phyloP scores from a whole-genome alignment of 169 alveolate genomes.

The Cryptosporidium baileyi region DNA sequence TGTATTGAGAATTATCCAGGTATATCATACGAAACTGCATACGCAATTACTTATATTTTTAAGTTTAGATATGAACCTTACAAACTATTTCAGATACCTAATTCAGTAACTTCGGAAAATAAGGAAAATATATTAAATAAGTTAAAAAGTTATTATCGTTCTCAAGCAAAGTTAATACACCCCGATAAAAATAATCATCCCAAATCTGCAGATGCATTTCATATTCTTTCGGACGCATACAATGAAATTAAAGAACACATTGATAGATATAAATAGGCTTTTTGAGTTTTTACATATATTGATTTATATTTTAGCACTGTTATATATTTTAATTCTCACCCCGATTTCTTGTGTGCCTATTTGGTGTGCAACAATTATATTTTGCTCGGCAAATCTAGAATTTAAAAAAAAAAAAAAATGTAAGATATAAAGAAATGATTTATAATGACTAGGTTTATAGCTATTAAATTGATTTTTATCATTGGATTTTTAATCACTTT shows the following conservation, averaged over 20 bases:
- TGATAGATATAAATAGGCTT: neutral
- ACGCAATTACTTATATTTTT: conserved; percentile 25
- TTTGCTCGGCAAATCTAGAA: no score
- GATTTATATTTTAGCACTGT: conserved; percentile 14
- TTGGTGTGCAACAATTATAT: conserved; percentile 31
- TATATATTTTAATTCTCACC: no score
- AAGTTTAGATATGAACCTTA: conserved; percentile 29
- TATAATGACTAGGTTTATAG: no score
- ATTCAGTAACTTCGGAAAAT: conserved; percentile 3
- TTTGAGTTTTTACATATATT: neutral
- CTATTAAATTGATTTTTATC: no score
- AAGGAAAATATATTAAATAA: conserved; percentile 16
- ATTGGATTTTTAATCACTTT: conserved; percentile 34
- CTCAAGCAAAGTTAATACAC: conserved; percentile 53
- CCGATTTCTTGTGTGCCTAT: conserved; percentile 14
- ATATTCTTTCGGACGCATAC: conserved; percentile 54
- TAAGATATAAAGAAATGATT: no score
- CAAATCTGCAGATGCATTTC: conserved; percentile 63
- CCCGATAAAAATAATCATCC: conserved; percentile 65
- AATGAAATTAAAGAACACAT: conserved; percentile 28
- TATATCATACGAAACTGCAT: conserved; percentile 32
- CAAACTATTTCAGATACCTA: conserved; percentile 45
- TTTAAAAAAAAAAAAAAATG: no score
- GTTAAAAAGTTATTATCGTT: conserved; percentile 23
- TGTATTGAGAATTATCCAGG: conserved; percentile 31